Evolutionary conservation across 768 basidiomycete species (phyloP).

Genomic region (Boletus huronensis): DNA sequence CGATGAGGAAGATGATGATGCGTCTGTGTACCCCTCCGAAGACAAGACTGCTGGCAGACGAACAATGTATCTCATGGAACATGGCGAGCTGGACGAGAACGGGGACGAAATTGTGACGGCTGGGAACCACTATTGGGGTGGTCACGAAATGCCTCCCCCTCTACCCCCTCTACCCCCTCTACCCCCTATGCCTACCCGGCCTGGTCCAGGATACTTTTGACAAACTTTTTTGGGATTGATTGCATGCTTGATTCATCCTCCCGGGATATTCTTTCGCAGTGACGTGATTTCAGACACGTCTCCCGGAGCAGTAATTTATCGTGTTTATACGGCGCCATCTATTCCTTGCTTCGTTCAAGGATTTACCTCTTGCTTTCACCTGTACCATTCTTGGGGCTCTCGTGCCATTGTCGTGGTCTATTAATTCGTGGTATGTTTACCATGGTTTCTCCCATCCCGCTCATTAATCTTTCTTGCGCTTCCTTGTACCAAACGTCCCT

Average conservation of each 20-base stretch:
- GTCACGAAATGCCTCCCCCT: slow-evolving; percentile 16
- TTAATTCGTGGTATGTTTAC: slow-evolving; percentile 3
- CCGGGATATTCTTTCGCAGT: slow-evolving; percentile 4
- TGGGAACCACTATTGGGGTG: slow-evolving; percentile 22
- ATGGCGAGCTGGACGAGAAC: slow-evolving; percentile 24
- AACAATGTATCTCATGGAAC: slow-evolving; percentile 33
- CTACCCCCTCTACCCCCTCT: slow-evolving; percentile 20
- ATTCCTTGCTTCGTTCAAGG: slow-evolving; percentile 6
- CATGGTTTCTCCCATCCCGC: neutral
- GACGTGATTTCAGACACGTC: slow-evolving; percentile 1
- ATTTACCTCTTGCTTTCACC: slow-evolving; percentile 8
- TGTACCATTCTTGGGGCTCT: slow-evolving; percentile 10
- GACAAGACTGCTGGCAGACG: slow-evolving; percentile 34
- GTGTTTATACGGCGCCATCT: slow-evolving; percentile 24
- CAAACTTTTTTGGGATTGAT: neutral
- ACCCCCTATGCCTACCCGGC: slow-evolving; percentile 13
- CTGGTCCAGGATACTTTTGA: slow-evolving; percentile 31
- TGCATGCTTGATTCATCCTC: slow-evolving; percentile 1
- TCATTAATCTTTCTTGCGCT: slow-evolving; percentile 12
- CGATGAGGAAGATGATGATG: slow-evolving; percentile 29
- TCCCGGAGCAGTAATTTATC: slow-evolving; percentile 25
- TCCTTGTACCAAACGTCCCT: slow-evolving; percentile 4
- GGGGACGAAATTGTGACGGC: slow-evolving; percentile 19
- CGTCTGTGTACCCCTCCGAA: slow-evolving; percentile 28
- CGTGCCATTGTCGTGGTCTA: slow-evolving; percentile 2